Percentiles rank a stretch among this genome's conserved stretches.
Conservation (phyloP, 1,139 yeast species). For the Torulaspora pretoriensis region DNA sequence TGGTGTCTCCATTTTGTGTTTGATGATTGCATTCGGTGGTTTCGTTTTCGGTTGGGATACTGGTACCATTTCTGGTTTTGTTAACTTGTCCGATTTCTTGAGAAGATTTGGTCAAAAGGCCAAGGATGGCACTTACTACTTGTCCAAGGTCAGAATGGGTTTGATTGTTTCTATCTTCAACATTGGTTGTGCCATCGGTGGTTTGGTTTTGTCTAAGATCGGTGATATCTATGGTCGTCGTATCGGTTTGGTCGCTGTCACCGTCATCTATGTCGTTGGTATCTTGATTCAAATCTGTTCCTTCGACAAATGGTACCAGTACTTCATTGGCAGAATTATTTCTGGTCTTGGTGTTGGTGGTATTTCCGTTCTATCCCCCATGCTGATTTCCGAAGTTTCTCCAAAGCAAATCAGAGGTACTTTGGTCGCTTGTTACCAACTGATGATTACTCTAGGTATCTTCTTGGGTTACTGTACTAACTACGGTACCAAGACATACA, state of each 20-base stretch:
- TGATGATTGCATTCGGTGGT: slow-evolving; percentile 61
- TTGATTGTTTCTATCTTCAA: slow-evolving; percentile 64
- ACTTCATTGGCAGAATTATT: slow-evolving; percentile 58
- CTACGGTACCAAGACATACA: slow-evolving; percentile 50
- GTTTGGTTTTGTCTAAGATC: slow-evolving; percentile 48
- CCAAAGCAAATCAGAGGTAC: slow-evolving; percentile 70
- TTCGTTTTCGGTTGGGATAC: slow-evolving; percentile 74
- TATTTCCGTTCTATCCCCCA: slow-evolving; percentile 57
- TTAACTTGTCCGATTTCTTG: slow-evolving; percentile 63
- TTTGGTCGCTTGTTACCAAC: slow-evolving; percentile 58
- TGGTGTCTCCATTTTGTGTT: slow-evolving; percentile 42
- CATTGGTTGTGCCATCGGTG: slow-evolving; percentile 71
- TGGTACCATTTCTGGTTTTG: slow-evolving; percentile 74
- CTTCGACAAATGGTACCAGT: slow-evolving; percentile 48
- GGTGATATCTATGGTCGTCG: slow-evolving; percentile 64
- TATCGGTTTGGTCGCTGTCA: slow-evolving; percentile 52
- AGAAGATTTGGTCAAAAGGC: slow-evolving; percentile 44
- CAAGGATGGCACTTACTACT: slow-evolving; percentile 38
- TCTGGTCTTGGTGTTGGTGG: slow-evolving; percentile 67
- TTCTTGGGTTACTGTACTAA: slow-evolving; percentile 61
- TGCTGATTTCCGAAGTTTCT: slow-evolving; percentile 61
- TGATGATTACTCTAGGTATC: slow-evolving; percentile 60
- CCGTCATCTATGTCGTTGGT: slow-evolving; percentile 59
- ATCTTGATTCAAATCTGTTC: slow-evolving; percentile 60
- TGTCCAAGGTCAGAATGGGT: slow-evolving; percentile 56